phyloP scores from a whole-genome alignment of 1,139 yeast species.

The Hyphopichia buzzinii region DNA sequence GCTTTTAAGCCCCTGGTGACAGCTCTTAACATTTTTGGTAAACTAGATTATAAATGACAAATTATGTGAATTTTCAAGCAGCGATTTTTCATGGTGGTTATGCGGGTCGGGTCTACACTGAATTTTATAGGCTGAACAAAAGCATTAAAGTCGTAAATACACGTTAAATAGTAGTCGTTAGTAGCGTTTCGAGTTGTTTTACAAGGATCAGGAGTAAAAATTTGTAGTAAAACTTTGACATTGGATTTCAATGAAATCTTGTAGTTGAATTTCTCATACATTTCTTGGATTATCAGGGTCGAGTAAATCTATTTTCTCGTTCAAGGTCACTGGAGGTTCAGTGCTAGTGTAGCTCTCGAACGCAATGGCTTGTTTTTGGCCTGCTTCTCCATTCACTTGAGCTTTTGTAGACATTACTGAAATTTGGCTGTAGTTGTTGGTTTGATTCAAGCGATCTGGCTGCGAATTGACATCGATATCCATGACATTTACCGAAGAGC shows the following conservation, averaged over 20 bases:
- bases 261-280: too few species aligned
- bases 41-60: too few species aligned
- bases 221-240: too few species aligned
- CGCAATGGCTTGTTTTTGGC: constrained; percentile 9
- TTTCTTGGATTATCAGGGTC: constrained; percentile 12
- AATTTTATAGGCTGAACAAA: too few species aligned
- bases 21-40: background rate
- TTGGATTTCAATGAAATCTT: too few species aligned
- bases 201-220: too few species aligned
- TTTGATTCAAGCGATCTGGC: constrained; percentile 3
- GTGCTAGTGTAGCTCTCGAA: constrained; percentile 7
- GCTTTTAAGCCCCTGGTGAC: background rate
- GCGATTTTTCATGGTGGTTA: too few species aligned
- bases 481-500: background rate
- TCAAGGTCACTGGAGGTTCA: constrained; percentile 26
- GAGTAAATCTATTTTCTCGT: constrained; percentile 30
- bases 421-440: constrained; percentile 16
- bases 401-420: constrained; percentile 34
- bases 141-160: background rate
- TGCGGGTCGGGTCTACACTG: too few species aligned
- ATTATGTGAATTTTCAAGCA: too few species aligned
- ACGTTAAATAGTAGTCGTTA: too few species aligned
- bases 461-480: constrained; percentile 1
- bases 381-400: constrained; percentile 27
- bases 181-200: too few species aligned